phyloP scores from a whole-genome alignment of 768 basidiomycete species.

The Boletellus ananas region DNA sequence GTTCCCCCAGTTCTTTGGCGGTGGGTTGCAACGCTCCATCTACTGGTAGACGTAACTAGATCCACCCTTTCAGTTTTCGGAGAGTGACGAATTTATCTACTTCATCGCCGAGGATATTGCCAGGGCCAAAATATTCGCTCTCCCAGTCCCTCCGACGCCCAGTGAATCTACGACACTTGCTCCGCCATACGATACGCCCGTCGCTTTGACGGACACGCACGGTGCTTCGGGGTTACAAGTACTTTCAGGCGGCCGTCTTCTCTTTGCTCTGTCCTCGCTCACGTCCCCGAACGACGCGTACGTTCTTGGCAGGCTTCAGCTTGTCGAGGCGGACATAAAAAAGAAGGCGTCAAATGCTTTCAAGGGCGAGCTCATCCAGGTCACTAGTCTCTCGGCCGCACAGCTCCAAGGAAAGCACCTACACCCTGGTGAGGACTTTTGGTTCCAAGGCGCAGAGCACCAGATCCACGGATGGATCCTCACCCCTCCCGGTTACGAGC shows the following conservation, averaged over 20 bases:
- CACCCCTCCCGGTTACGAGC: conserved; percentile 74
- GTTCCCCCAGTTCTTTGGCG: conserved; percentile 46
- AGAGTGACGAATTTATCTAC: conserved; percentile 65
- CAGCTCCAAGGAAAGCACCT: conserved; percentile 58
- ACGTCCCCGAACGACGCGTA: conserved; percentile 79
- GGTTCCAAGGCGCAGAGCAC: conserved; percentile 81
- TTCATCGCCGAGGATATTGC: conserved; percentile 77
- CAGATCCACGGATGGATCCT: conserved; percentile 82
- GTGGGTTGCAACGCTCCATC: conserved; percentile 4
- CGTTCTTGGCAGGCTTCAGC: conserved; percentile 48
- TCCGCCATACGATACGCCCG: conserved; percentile 47
- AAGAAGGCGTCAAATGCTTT: conserved; percentile 26
- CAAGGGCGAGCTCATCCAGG: conserved; percentile 40
- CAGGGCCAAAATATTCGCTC: conserved; percentile 65
- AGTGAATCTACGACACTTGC: conserved; percentile 40
- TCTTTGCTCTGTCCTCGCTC: conserved; percentile 73
- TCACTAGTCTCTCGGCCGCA: conserved; percentile 63
- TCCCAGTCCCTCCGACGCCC: conserved; percentile 66
- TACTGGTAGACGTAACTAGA: background rate
- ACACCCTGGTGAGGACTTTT: conserved; percentile 71
- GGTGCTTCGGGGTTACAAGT: conserved; percentile 60
- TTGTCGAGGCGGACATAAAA: conserved; percentile 40
- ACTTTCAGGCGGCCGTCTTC: conserved; percentile 54
- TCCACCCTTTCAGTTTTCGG: conserved; percentile 56
- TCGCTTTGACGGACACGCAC: conserved; percentile 55